Evolutionary conservation across 352 stramenopile genomes (phyloP).

Genomic region (Pythium rhizo-oryzae): DNA sequence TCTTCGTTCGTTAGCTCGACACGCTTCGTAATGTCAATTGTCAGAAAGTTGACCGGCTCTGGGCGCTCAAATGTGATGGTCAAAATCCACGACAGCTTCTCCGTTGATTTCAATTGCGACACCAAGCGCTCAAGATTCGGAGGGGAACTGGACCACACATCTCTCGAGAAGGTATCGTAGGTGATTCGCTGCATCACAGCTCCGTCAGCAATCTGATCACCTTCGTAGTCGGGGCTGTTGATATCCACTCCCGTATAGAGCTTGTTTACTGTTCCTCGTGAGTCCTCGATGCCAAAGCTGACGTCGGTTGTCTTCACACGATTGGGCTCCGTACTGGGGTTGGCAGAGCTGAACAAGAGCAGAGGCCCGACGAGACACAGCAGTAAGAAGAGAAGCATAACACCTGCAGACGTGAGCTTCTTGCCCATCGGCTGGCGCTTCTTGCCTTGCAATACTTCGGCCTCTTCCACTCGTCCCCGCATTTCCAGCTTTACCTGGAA

Average conservation of each 20-base stretch:
- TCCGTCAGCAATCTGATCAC: conserved; percentile 71
- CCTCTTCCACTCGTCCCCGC: conserved; percentile 62
- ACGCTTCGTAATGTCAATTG: conserved; percentile 56
- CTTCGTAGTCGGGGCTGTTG: conserved; percentile 68
- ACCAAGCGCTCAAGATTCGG: conserved; percentile 75
- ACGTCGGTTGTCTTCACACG: conserved; percentile 63
- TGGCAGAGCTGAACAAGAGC: conserved; percentile 86
- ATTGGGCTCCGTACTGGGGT: conserved; percentile 79
- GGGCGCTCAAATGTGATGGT: conserved; percentile 68
- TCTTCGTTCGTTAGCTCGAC: conserved; percentile 54
- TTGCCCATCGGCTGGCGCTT: conserved; percentile 62
- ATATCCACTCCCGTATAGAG: conserved; percentile 77
- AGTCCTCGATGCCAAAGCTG: conserved; percentile 73
- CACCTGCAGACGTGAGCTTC: conserved; percentile 72
- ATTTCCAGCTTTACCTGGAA: conserved; percentile 83
- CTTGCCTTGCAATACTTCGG: conserved; percentile 81
- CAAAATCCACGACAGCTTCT: conserved; percentile 75
- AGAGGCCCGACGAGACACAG: conserved; percentile 78
- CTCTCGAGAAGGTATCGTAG: conserved; percentile 75
- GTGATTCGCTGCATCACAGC: conserved; percentile 78
- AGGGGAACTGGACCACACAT: conserved; percentile 77
- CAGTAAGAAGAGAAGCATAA: conserved; percentile 81
- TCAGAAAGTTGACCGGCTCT: conserved; percentile 60
- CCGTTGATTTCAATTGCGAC: conserved; percentile 65
- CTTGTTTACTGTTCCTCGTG: conserved; percentile 71